Evolutionary conservation across 2,329 filamentous ascomycete species (phyloP).

Genomic region (Penicillium sp.): DNA sequence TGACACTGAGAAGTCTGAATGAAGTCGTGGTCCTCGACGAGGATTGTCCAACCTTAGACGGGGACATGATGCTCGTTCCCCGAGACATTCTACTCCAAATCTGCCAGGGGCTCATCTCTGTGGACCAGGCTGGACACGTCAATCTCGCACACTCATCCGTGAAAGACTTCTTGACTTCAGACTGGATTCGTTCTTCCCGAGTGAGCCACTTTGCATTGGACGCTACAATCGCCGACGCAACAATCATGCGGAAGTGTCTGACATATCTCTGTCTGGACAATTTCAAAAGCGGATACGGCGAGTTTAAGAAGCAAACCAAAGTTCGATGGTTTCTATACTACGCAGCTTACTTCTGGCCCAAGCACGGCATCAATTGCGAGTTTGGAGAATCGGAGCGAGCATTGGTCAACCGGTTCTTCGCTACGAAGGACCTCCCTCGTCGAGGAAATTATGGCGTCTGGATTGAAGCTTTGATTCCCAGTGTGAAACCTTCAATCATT

Average conservation of each 20-base stretch:
- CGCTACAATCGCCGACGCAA: constrained; percentile 20
- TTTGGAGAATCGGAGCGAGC: constrained; percentile 12
- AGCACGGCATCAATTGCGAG: constrained; percentile 17
- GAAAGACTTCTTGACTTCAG: constrained; percentile 29
- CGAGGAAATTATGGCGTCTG: constrained; percentile 30
- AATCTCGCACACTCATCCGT: constrained; percentile 28
- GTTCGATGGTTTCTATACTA: constrained; percentile 24
- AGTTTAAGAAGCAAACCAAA: background rate
- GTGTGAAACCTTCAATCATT: constrained; percentile 9
- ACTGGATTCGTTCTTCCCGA: constrained; percentile 27
- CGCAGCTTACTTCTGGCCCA: constrained; percentile 26
- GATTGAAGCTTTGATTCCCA: constrained; percentile 22
- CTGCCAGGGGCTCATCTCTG: constrained; percentile 28
- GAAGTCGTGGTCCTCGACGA: constrained; percentile 26
- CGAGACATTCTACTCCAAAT: constrained; percentile 26
- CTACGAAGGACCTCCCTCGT: constrained; percentile 18
- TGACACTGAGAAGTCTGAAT: constrained; percentile 23
- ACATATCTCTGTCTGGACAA: constrained; percentile 28
- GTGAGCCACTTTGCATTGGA: constrained; percentile 28
- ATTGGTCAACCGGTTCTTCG: constrained; percentile 25
- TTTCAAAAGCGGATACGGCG: constrained; percentile 24
- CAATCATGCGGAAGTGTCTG: constrained; percentile 27
- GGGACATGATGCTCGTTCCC: constrained; percentile 32
- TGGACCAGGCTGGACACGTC: constrained; percentile 20
- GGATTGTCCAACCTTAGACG: constrained; percentile 17